phyloP scores from a whole-genome alignment of 768 basidiomycete species.

The Termitomyces sp. region DNA sequence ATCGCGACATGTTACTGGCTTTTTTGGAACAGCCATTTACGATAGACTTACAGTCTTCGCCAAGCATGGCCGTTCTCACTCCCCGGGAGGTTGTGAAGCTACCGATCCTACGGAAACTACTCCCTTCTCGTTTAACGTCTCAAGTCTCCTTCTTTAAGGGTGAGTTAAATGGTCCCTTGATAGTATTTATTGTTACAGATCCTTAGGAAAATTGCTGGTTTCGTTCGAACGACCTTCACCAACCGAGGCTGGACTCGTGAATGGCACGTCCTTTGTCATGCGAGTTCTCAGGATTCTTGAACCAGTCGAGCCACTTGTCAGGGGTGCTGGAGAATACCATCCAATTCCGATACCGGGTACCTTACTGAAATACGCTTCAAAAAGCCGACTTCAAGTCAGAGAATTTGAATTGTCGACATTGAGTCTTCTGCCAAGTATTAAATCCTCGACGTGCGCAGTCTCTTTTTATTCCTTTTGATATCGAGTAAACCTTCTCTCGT shows the following conservation, averaged over 20 bases:
- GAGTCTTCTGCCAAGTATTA: not conserved
- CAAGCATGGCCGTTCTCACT: not conserved
- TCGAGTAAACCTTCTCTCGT: too few species aligned
- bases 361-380: not conserved
- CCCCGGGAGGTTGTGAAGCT: too few species aligned
- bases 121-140: too few species aligned
- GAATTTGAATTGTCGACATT: not conserved
- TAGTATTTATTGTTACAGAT: not conserved
- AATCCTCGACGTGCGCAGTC: not conserved
- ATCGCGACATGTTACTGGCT: not conserved
- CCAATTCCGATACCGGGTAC: not conserved
- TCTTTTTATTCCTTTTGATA: not conserved
- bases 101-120: too few species aligned
- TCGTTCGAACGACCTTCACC: not conserved
- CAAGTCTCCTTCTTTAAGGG: too few species aligned
- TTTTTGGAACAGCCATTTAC: constrained; percentile 1
- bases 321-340: not conserved
- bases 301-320: not conserved
- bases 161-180: not conserved
- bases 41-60: not conserved
- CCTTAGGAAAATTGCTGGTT: not conserved
- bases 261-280: not conserved
- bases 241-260: not conserved
- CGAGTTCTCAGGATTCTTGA: not conserved
- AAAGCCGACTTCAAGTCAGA: not conserved